Percentiles rank a stretch among this genome's conserved stretches.
Conservation (phyloP, 768 basidiomycete species). For the Rhizopogon vesiculosus region DNA sequence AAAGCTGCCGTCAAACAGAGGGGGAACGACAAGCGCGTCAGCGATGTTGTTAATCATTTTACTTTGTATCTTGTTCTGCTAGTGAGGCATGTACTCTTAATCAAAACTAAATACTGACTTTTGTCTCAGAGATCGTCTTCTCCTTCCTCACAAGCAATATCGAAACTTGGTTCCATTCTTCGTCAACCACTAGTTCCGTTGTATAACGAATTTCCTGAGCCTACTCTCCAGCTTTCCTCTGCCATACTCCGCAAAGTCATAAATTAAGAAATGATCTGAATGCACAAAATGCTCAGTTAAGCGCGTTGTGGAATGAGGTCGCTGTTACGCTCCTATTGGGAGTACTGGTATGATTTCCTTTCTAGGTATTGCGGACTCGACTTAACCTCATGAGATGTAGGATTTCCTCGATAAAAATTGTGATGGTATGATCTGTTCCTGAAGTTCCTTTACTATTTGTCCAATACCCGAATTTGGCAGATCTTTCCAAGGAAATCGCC, state of each 20-base stretch:
- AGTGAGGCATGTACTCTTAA: constrained; percentile 23
- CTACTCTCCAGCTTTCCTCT: constrained; percentile 39
- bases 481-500: constrained; percentile 16
- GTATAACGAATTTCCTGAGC: constrained; percentile 34
- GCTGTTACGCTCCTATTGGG: constrained; percentile 49
- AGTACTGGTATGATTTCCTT: constrained; percentile 33
- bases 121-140: constrained; percentile 32
- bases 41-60: constrained; percentile 34
- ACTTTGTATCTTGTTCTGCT: constrained; percentile 39
- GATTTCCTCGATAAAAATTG: constrained; percentile 19
- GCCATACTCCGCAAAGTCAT: constrained; percentile 40
- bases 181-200: constrained; percentile 40
- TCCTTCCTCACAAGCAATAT: constrained; percentile 31
- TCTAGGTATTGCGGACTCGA: not conserved
- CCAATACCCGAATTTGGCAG: not conserved
- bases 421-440: constrained; percentile 6
- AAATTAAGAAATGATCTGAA: constrained; percentile 29
- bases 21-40: constrained; percentile 22
- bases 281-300: constrained; percentile 13
- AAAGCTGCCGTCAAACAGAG: constrained; percentile 23
- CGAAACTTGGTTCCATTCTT: constrained; percentile 35
- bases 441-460: not conserved
- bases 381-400: constrained; percentile 9
- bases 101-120: not conserved
- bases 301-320: constrained; percentile 40